Evolutionary conservation across 306 rosid species (phyloP), one percentile per base, ranked within the genome.

Genomic region (Sicyos baderoa): DNA sequence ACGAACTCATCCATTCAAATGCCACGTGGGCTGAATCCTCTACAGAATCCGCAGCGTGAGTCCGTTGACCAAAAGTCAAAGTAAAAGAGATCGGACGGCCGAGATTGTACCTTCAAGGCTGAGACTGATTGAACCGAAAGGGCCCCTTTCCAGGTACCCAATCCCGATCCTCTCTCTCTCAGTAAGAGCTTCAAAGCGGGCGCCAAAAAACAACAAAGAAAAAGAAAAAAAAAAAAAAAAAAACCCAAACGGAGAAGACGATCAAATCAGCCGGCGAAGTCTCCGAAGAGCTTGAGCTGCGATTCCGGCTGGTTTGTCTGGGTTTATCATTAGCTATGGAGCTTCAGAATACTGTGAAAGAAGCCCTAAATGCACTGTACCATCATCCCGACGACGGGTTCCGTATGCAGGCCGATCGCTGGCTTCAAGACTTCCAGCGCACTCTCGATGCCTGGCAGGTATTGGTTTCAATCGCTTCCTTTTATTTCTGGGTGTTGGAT

Each of bases 381-480:
- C 99, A 94, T 78, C 99, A 88, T 77, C 99, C 99, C 0, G 96
- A 86, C 75, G 97, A 88, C 71, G 73, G 88, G 47, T 86, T 90
- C 53, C 97, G 96, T 77, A 74, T 83, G 84, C 92, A 87, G 72
- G 99, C 99, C 88, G 99, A 94, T 94, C 99, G 92, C 42, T 94
- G 87, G 81, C 97, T 94, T 3, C 99, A 94, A 73, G 87, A 88
- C 40, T 94, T 94, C 70, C 97, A 88, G 86, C 87, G 97, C 6
- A 90, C 96, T n/a, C 76, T 94, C 32, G 99, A 94, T 80, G 99
- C 99, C 51, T 94, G 99, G 99, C 99, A 94, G 99, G 99, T 94
- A 42, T 75, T 62, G 53, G 37, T 63, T 79, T 63, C 60, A 19
- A 47, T 75, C 82, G 53, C 4, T 66, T 69, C 18, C 18, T 44